Evolutionary conservation across 176 grass and related monocot genomes (phyloP).

Genomic region (Cymbopogon citratus): DNA sequence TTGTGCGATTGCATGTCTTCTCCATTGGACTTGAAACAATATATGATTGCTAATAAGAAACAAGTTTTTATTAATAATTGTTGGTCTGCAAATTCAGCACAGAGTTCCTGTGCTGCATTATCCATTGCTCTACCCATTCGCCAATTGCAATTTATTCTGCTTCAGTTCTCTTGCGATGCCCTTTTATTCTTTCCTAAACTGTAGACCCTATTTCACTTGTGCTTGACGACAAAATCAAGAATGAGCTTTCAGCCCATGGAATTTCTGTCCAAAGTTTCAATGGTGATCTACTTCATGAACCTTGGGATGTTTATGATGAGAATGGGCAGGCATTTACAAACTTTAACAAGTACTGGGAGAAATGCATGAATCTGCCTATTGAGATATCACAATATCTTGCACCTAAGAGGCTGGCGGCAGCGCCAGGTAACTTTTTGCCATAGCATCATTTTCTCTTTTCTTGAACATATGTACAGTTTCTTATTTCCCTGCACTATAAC

Average conservation of each 20-base stretch:
- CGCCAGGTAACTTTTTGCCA: slow-evolving; percentile 48
- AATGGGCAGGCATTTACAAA: slow-evolving; percentile 66
- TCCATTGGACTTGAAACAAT: neutral
- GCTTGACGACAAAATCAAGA: slow-evolving; percentile 83
- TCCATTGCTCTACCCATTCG: slow-evolving; percentile 10
- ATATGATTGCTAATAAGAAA: neutral
- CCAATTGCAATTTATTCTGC: slow-evolving; percentile 11
- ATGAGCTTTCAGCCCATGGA: slow-evolving; percentile 51
- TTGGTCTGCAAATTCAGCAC: neutral
- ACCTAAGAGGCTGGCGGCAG: slow-evolving; percentile 53
- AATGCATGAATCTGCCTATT: slow-evolving; percentile 52
- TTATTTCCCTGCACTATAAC: neutral
- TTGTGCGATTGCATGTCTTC: neutral
- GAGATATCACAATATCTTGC: slow-evolving; percentile 47
- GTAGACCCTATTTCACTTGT: slow-evolving; percentile 83
- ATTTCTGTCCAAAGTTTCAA: slow-evolving; percentile 68
- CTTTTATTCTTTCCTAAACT: slow-evolving; percentile 31
- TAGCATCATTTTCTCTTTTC: neutral
- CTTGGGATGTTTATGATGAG: slow-evolving; percentile 76
- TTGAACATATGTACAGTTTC: neutral
- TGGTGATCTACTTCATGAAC: slow-evolving; percentile 80
- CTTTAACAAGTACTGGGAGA: slow-evolving; percentile 72
- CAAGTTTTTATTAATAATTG: neutral
- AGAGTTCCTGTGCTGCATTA: neutral
- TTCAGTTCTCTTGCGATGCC: neutral